A percentile compares a stretch with the other conserved stretches of the same genome.
Evolutionary conservation across 2,329 filamentous ascomycete species (phyloP).

Genomic region (Fusarium dimerum): DNA sequence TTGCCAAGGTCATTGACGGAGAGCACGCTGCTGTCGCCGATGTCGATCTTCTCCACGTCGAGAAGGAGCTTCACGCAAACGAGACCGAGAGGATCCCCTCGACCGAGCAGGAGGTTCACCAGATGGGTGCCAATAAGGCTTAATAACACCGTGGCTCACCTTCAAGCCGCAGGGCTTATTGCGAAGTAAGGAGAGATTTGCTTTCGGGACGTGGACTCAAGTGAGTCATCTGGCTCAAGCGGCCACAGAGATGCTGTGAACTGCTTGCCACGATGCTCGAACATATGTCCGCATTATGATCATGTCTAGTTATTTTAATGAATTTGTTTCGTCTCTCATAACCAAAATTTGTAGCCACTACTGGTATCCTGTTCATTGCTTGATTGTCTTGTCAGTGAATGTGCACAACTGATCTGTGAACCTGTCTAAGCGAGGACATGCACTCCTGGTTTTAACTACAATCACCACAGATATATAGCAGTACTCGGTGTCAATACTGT

Average conservation of each 20-base stretch:
- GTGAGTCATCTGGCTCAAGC: neutral
- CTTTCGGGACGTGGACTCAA: neutral
- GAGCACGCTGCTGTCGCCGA: slow-evolving; percentile 49
- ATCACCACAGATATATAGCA: no score
- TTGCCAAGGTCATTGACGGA: slow-evolving; percentile 66
- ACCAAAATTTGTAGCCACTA: no score
- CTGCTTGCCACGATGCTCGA: neutral
- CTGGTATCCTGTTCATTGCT: no score
- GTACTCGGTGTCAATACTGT: no score
- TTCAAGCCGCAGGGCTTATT: neutral
- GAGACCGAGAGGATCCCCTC: neutral
- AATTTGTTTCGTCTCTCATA: neutral
- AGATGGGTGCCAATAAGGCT: neutral
- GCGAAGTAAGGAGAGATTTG: neutral
- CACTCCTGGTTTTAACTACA: no score
- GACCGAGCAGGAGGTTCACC: neutral
- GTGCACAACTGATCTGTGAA: no score
- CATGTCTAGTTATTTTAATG: neutral
- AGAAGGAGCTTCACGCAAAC: slow-evolving; percentile 43
- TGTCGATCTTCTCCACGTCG: slow-evolving; percentile 52
- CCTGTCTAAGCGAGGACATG: no score
- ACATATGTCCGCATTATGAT: neutral
- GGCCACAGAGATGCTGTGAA: no score
- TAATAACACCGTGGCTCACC: neutral
- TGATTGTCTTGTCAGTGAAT: no score